These are phyloP conservation scores for Rutstroemia sp. DNA, from an alignment of 2,329 filamentous ascomycete genomes.

Conservation along the genomic window DNA sequence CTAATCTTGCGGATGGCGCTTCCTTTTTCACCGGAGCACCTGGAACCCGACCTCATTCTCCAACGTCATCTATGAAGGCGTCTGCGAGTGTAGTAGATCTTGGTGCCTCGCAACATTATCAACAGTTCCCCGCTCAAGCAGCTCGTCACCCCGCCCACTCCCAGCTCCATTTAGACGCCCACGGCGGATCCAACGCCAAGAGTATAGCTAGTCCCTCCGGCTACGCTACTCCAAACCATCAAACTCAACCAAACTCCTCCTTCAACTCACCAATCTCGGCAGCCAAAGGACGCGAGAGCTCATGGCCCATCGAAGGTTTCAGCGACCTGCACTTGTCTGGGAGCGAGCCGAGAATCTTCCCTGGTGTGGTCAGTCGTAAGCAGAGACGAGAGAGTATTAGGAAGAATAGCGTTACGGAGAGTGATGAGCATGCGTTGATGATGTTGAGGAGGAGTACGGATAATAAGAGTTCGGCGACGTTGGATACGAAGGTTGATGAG, in stretches of 20 bases:
- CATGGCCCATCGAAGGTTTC: conserved; percentile 33
- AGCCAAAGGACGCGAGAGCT: conserved; percentile 28
- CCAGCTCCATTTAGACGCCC: conserved; percentile 19
- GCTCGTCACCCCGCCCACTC: conserved; percentile 26
- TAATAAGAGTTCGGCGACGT: not conserved
- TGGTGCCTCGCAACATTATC: conserved; percentile 18
- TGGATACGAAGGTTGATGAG: conserved; percentile 6
- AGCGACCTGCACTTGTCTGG: conserved; percentile 44
- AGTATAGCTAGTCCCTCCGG: conserved; percentile 11
- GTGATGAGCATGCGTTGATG: conserved; percentile 15
- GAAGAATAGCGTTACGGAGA: conserved; percentile 24
- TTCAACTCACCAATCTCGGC: conserved; percentile 16
- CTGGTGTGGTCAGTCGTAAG: conserved; percentile 52
- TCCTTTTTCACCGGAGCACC: conserved; percentile 15
- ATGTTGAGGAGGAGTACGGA: not conserved
- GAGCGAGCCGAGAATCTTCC: conserved; percentile 63
- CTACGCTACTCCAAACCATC: conserved; percentile 12
- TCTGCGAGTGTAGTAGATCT: conserved; percentile 9
- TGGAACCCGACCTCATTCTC: conserved; percentile 25
- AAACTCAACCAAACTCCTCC: not conserved
- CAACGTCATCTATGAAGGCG: conserved; percentile 29
- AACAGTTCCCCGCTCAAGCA: conserved; percentile 28
- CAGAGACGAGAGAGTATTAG: conserved; percentile 24
- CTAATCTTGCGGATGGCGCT: conserved; percentile 18
- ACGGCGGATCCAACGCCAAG: conserved; percentile 3